A percentile compares a stretch with the other conserved stretches of the same genome.
Evolutionary conservation across 352 stramenopile genomes (phyloP).

Genomic region (Phytophthora foliorum): DNA sequence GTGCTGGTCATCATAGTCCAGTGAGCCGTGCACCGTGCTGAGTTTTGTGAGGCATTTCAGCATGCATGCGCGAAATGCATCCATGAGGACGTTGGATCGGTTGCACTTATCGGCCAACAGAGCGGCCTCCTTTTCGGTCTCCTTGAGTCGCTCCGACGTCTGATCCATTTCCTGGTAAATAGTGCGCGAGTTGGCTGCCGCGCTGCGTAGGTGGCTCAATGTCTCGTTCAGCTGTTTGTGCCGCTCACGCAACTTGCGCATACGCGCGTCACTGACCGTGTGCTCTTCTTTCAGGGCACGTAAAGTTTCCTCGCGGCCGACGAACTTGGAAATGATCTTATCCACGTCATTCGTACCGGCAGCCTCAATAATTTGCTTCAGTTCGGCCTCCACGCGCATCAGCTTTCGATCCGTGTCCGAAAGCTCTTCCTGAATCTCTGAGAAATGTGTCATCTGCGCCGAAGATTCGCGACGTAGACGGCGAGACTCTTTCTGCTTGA

Average conservation of each 20-base stretch:
- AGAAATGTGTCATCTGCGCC: conserved; percentile 82
- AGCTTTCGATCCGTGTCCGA: conserved; percentile 77
- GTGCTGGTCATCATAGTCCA: conserved; percentile 82
- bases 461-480: conserved; percentile 80
- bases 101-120: conserved; percentile 78
- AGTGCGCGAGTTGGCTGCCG: conserved; percentile 82
- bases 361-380: conserved; percentile 83
- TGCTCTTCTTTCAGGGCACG: conserved; percentile 84
- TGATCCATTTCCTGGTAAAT: conserved; percentile 91
- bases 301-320: conserved; percentile 75
- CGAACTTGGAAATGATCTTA: conserved; percentile 85
- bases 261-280: conserved; percentile 71
- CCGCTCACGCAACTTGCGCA: conserved; percentile 79
- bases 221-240: conserved; percentile 85
- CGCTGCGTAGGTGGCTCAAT: conserved; percentile 64
- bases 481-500: conserved; percentile 76
- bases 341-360: conserved; percentile 83
- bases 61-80: conserved; percentile 86
- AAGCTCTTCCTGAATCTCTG: conserved; percentile 83
- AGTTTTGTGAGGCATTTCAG: conserved; percentile 85
- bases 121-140: conserved; percentile 85
- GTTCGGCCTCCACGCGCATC: conserved; percentile 70
- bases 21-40: conserved; percentile 71
- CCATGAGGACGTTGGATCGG: conserved; percentile 79
- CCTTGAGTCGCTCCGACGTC: conserved; percentile 82